These are phyloP conservation scores for Penicillium daleae DNA, from an alignment of 495 filamentous ascomycete species.

Conservation along the genomic window DNA sequence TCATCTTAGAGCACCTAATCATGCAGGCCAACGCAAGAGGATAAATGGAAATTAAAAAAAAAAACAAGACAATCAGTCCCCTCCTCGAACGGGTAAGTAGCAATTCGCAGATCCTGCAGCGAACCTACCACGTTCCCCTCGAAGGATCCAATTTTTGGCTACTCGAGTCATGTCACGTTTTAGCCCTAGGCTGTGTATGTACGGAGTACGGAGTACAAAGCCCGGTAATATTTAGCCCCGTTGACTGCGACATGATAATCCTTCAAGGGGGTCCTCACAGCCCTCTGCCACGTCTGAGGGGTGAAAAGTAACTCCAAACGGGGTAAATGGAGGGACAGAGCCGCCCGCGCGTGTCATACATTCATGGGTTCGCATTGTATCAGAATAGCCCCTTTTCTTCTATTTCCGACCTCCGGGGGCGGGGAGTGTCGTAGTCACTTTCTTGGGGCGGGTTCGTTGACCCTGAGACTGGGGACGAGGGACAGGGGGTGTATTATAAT, in stretches of 20 bases:
- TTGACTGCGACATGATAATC: neutral
- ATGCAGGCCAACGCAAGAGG: neutral
- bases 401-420: neutral
- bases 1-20: neutral
- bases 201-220: too few relatives aligned
- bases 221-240: neutral
- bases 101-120: neutral
- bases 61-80: too few relatives aligned
- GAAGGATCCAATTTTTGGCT: neutral
- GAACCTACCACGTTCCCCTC: neutral
- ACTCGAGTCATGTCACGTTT: neutral
- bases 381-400: neutral
- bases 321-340: neutral
- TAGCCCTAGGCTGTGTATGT: neutral
- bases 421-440: neutral
- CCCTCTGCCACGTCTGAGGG: neutral
- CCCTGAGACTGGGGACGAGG: neutral
- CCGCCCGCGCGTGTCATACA: neutral
- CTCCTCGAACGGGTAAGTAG: neutral
- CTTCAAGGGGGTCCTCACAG: neutral
- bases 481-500: too few relatives aligned
- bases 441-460: neutral
- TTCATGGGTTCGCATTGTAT: neutral
- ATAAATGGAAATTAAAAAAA: neutral
- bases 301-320: neutral